Conservation (phyloP, 176 grass and related monocot species). For the Aegilops sharonensis region DNA sequence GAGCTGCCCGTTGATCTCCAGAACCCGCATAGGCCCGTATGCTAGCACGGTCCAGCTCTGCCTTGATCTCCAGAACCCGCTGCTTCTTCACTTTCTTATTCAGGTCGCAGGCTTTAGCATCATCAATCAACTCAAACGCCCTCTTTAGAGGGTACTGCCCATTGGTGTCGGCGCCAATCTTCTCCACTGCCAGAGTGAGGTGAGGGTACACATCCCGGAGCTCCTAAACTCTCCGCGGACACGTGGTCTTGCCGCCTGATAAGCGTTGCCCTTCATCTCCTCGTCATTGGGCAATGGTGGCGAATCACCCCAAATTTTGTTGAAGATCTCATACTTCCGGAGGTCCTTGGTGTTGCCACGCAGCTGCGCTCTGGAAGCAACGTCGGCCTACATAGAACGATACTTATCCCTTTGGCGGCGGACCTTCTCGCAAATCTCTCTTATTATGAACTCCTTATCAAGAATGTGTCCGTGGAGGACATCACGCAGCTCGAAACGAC, state of each 20-base stretch:
- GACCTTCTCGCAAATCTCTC: constrained; percentile 26
- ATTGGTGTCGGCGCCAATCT: background rate
- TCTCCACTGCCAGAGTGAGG: background rate
- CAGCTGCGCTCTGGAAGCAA: background rate
- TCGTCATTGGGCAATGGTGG: background rate
- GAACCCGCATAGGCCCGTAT: background rate
- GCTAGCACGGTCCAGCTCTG: rapidly evolving
- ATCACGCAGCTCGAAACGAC: background rate
- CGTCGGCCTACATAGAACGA: background rate
- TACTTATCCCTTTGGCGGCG: background rate
- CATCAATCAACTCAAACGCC: background rate
- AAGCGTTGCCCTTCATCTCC: background rate
- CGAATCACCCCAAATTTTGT: background rate
- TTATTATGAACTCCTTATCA: constrained; percentile 16
- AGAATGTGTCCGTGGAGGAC: background rate
- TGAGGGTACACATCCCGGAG: background rate
- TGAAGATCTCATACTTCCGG: background rate
- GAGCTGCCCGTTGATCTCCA: background rate
- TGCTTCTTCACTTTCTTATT: constrained; percentile 13
- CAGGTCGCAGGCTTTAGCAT: background rate
- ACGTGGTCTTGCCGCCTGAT: too few species aligned
- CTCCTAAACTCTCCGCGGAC: background rate
- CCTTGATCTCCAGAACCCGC: background rate
- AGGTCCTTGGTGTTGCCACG: background rate
- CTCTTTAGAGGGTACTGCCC: background rate